Evolutionary conservation across 148 eudicot genomes (phyloP).

Genomic region (Cornus florida): DNA sequence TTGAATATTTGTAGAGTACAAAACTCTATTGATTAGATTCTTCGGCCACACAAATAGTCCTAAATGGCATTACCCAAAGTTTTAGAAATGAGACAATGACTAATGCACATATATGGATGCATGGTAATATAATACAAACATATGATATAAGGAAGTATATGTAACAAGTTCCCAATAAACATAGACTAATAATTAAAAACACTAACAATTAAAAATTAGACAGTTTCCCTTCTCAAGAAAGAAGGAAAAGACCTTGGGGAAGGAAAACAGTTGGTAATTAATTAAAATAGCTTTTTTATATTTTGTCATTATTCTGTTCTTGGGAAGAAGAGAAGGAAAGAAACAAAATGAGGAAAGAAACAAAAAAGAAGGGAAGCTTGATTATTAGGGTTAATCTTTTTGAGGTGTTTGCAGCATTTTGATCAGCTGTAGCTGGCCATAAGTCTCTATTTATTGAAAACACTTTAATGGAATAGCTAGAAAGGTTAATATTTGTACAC

Average conservation of each 20-base stretch:
- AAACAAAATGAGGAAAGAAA: neutral
- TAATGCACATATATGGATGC: no score
- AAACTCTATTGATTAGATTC: no score
- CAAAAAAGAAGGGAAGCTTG: neutral
- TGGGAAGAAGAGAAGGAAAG: neutral
- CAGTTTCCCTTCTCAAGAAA: slow-evolving; percentile 6
- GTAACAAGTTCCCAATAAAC: neutral
- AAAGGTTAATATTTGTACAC: no score
- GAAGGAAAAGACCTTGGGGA: slow-evolving; percentile 9
- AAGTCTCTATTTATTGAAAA: no score
- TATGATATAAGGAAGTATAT: neutral
- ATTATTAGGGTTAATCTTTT: no score
- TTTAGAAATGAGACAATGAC: no score
- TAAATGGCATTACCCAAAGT: no score
- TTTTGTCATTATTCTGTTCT: slow-evolving; percentile 12
- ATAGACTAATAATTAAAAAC: neutral
- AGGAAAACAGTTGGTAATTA: slow-evolving; percentile 3
- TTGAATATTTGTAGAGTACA: no score
- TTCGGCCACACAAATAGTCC: no score
- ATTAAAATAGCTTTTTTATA: neutral
- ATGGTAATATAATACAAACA: neutral
- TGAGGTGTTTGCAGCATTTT: no score
- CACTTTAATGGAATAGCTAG: no score
- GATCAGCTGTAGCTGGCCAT: no score
- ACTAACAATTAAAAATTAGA: slow-evolving; percentile 5